phyloP scores from a whole-genome alignment of 805 yeast genomes.

The Saturnispora halmiae region DNA sequence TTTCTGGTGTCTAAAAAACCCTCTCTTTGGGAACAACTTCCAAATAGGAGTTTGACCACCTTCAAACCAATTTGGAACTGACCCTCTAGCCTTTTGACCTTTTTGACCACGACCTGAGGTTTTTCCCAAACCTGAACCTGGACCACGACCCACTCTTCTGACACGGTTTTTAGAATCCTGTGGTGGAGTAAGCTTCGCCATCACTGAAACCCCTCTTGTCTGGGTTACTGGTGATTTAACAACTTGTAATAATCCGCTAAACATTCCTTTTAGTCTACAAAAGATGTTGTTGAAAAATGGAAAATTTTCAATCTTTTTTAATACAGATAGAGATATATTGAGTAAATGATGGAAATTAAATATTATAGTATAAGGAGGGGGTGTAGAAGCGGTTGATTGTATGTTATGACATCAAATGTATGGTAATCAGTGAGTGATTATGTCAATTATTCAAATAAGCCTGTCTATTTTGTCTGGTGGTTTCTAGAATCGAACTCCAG shows the following conservation, averaged over 20 bases:
- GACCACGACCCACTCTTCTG: constrained; percentile 92
- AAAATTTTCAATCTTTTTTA: too few species aligned
- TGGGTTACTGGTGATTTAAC: neutral
- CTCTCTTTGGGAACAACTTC: constrained; percentile 78
- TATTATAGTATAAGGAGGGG: too few species aligned
- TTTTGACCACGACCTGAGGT: constrained; percentile 97
- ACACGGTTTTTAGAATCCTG: constrained; percentile 49
- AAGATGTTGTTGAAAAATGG: too few species aligned
- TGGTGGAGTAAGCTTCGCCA: constrained; percentile 51
- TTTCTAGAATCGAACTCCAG: neutral
- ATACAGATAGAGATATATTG: too few species aligned
- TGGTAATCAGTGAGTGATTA: too few species aligned
- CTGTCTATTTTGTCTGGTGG: neutral
- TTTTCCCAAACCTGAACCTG: constrained; percentile 86
- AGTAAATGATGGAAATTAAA: too few species aligned
- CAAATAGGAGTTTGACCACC: constrained; percentile 97
- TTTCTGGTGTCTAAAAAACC: constrained; percentile 63
- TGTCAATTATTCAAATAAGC: neutral
- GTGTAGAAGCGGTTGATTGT: too few species aligned
- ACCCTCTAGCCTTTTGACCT: constrained; percentile 95
- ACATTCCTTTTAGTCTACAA: too few species aligned
- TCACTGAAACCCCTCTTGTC: constrained; percentile 32
- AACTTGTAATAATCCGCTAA: too few species aligned
- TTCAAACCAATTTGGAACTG: constrained; percentile 89
- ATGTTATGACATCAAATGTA: too few species aligned